Evolutionary conservation across 768 basidiomycete species (phyloP).

Genomic region (Royoungia palumana): DNA sequence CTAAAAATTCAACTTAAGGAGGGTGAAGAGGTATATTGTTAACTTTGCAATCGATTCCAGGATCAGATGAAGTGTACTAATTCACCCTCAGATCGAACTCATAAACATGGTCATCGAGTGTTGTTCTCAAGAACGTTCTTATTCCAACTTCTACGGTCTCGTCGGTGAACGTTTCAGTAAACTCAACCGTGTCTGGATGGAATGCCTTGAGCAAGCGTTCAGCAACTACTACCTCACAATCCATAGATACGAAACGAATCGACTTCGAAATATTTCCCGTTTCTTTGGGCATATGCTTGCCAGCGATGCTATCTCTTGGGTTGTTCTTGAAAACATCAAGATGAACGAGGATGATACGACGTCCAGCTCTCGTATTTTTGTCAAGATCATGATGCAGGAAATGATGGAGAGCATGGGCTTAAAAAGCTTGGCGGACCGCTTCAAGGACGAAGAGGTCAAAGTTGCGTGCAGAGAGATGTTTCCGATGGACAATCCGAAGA

Average conservation of each 20-base stretch:
- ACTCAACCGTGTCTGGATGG: slow-evolving; percentile 92
- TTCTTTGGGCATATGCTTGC: slow-evolving; percentile 94
- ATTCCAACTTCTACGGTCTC: slow-evolving; percentile 95
- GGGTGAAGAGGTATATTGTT: slow-evolving; percentile 79
- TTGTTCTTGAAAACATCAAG: slow-evolving; percentile 76
- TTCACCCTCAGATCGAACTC: slow-evolving; percentile 71
- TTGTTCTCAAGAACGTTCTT: slow-evolving; percentile 99
- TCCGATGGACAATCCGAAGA: slow-evolving; percentile 94
- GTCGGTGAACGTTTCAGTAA: slow-evolving; percentile 96
- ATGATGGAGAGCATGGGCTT: slow-evolving; percentile 93
- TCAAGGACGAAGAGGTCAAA: slow-evolving; percentile 82
- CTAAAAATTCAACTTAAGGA: slow-evolving; percentile 89
- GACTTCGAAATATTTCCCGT: slow-evolving; percentile 92
- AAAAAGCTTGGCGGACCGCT: slow-evolving; percentile 80
- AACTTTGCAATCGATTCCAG: neutral
- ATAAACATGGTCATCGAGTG: slow-evolving; percentile 99
- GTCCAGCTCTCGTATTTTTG: slow-evolving; percentile 91
- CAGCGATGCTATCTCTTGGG: slow-evolving; percentile 88
- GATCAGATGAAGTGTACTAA: neutral
- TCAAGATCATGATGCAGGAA: slow-evolving; percentile 96
- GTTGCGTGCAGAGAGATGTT: slow-evolving; percentile 80
- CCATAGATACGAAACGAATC: slow-evolving; percentile 98
- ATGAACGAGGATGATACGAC: slow-evolving; percentile 99
- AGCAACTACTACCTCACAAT: slow-evolving; percentile 90
- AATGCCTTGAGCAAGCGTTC: slow-evolving; percentile 85